Base-by-base conservation (phyloP, 2,329 filamentous ascomycete species). In the Aspergillaceae sp. region DNA sequence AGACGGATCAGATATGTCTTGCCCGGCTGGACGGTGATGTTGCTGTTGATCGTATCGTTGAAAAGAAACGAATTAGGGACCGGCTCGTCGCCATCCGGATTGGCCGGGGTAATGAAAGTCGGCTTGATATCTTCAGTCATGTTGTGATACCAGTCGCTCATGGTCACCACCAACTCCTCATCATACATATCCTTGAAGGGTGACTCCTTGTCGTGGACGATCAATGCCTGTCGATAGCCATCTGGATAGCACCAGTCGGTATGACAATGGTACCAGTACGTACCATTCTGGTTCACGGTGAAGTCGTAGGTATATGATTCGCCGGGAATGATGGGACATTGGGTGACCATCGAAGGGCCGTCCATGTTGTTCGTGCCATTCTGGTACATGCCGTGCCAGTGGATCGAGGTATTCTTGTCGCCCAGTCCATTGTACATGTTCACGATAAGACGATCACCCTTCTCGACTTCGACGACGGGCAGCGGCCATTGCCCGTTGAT, bases 331-430 rank as follows among this genome's bases (percentile, higher is more conserved):
- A 88, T 82, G 0, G 77, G 74, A 50, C 82, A 86, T 59, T 86
- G 84, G 0, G 78, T 83, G 4, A 86, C 74, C 33, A 78, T 82
- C 0, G 79, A 72, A 1, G 83, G 77, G 0, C 86, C 86, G 56
- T 91, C 86, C 82, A 87, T 86, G 47, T 75, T 74, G 48, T 80
- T 86, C 0, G 84, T 86, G 7, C 83, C 84, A 53, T 86, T 86
- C 59, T 88, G 84, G 58, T 80, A 87, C 51, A 91, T 74, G 10
- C 86, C 86, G 54, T 91, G 86, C 62, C 86, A 90, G 60, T 91
- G 86, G 4, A 90, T 72, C 34, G 75, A 78, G 6, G 83, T 84
- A 8, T 75, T 77, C 53, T 77, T 63, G 53, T 88, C 85, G 8
- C 72, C 69, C 0, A 84, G 78, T 26, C 76, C 73, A 55, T 91